Conservation (phyloP, 192 early-diverging fungal species). For the Pilobolus umbonatus region DNA sequence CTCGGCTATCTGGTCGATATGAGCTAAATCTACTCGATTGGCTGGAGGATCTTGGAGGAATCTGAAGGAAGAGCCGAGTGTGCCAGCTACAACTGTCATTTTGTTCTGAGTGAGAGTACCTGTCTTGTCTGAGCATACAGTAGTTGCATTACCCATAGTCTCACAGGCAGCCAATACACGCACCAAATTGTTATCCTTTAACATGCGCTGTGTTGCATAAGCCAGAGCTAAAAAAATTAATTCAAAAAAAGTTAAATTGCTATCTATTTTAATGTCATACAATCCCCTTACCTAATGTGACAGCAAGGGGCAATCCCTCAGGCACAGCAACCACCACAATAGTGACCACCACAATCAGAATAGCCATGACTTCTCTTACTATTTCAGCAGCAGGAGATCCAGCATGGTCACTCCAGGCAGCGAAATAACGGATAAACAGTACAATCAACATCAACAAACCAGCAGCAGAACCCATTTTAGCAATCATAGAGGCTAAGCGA, state of each 20-base stretch:
- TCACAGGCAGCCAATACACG: slow-evolving; percentile 95
- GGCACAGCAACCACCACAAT: slow-evolving; percentile 97
- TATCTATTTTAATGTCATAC: background rate
- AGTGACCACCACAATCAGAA: slow-evolving; percentile 90
- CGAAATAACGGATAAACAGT: slow-evolving; percentile 84
- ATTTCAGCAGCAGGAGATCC: slow-evolving; percentile 43
- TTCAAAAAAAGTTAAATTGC: background rate
- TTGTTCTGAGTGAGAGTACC: slow-evolving; percentile 96
- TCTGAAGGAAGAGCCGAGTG: slow-evolving; percentile 69
- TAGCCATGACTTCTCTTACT: slow-evolving; percentile 63
- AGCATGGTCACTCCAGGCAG: slow-evolving; percentile 38
- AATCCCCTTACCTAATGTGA: slow-evolving; percentile 70
- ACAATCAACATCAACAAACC: slow-evolving; percentile 84
- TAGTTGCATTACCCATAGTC: slow-evolving; percentile 98
- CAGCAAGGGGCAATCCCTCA: slow-evolving; percentile 96
- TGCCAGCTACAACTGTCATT: slow-evolving; percentile 94
- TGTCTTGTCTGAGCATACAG: slow-evolving; percentile 98
- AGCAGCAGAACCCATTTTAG: slow-evolving; percentile 84
- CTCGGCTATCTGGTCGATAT: slow-evolving; percentile 44
- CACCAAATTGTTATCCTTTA: slow-evolving; percentile 97
- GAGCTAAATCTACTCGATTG: slow-evolving; percentile 35
- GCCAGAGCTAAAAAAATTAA: slow-evolving; percentile 60
- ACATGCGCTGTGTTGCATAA: slow-evolving; percentile 90
- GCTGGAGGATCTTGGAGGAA: slow-evolving; percentile 41
- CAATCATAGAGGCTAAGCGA: slow-evolving; percentile 84